These are phyloP conservation scores for Salix dunnii DNA, from an alignment of 345 rosid genomes.

Conservation along the genomic window DNA sequence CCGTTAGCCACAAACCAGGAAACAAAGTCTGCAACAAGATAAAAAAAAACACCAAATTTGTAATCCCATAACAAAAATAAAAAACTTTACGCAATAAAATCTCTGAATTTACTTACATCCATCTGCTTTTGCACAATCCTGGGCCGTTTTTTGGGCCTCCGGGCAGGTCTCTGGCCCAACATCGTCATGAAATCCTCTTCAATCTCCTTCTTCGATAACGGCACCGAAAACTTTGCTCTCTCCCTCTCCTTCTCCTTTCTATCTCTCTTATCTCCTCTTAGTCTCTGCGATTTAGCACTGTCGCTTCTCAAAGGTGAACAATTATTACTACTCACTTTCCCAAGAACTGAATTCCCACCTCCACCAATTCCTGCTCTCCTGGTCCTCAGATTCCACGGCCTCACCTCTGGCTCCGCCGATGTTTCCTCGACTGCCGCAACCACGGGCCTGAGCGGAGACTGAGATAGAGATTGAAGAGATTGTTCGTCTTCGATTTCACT, in stretches of 20 bases:
- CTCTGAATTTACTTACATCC: slow-evolving; percentile 47
- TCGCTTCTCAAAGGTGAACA: slow-evolving; percentile 38
- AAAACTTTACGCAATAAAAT: neutral
- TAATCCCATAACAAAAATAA: neutral
- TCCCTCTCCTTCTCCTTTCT: slow-evolving; percentile 24
- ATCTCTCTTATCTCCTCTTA: slow-evolving; percentile 24
- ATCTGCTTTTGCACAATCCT: slow-evolving; percentile 57
- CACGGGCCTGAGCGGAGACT: neutral
- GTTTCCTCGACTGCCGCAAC: neutral
- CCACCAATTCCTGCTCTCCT: slow-evolving; percentile 41
- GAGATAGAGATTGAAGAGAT: neutral
- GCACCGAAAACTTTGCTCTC: slow-evolving; percentile 38
- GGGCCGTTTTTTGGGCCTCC: slow-evolving; percentile 74
- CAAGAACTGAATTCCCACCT: slow-evolving; percentile 1
- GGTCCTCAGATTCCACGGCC: slow-evolving; percentile 81
- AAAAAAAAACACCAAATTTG: neutral
- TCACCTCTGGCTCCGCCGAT: neutral
- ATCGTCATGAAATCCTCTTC: slow-evolving; percentile 59
- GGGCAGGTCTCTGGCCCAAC: slow-evolving; percentile 45
- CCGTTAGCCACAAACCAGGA: slow-evolving; percentile 71
- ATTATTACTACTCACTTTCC: slow-evolving; percentile 20
- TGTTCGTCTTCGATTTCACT: neutral
- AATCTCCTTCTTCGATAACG: slow-evolving; percentile 62
- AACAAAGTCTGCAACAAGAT: slow-evolving; percentile 43
- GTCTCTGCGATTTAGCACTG: slow-evolving; percentile 19